Percentiles rank a stretch among this genome's conserved stretches.
Evolutionary conservation across 805 yeast species (phyloP).

Genomic region (Naumovozyma castellii): DNA sequence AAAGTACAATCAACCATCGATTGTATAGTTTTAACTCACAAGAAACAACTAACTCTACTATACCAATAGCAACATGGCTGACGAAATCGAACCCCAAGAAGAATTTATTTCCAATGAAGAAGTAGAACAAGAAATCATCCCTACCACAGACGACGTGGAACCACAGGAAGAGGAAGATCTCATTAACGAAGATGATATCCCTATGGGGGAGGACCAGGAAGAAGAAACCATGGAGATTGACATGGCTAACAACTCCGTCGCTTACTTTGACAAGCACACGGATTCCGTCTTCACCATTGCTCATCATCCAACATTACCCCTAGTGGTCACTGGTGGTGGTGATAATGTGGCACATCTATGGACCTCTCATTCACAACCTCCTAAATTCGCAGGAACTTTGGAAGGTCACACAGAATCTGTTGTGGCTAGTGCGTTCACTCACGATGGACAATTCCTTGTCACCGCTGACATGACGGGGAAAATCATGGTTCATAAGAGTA

Average conservation of each 20-base stretch:
- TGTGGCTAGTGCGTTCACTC: constrained; percentile 71
- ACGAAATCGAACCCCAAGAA: constrained; percentile 19
- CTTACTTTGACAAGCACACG: constrained; percentile 81
- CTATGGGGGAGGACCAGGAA: constrained; percentile 25
- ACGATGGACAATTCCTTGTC: constrained; percentile 69
- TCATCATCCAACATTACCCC: constrained; percentile 74
- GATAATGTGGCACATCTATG: constrained; percentile 83
- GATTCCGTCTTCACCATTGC: constrained; percentile 83
- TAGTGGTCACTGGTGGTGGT: constrained; percentile 91
- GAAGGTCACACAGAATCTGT: constrained; percentile 84
- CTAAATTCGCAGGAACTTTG: constrained; percentile 67
- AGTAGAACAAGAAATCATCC: constrained; percentile 35
- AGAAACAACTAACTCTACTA: too few species aligned
- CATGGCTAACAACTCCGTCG: constrained; percentile 78
- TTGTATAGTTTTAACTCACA: not conserved
- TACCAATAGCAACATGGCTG: constrained; percentile 8
- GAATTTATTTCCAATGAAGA: constrained; percentile 35
- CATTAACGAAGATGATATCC: constrained; percentile 22
- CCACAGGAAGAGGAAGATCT: constrained; percentile 29
- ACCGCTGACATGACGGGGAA: constrained; percentile 96
- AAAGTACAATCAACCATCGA: too few species aligned
- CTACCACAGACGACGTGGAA: constrained; percentile 26
- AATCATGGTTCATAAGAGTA: constrained; percentile 59
- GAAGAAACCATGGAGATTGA: constrained; percentile 59
- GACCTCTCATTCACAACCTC: constrained; percentile 85